Evolutionary conservation across 2,329 filamentous ascomycete species (phyloP), one percentile per base, ranked within the genome.

Genomic region (Aspergillus flavus): DNA sequence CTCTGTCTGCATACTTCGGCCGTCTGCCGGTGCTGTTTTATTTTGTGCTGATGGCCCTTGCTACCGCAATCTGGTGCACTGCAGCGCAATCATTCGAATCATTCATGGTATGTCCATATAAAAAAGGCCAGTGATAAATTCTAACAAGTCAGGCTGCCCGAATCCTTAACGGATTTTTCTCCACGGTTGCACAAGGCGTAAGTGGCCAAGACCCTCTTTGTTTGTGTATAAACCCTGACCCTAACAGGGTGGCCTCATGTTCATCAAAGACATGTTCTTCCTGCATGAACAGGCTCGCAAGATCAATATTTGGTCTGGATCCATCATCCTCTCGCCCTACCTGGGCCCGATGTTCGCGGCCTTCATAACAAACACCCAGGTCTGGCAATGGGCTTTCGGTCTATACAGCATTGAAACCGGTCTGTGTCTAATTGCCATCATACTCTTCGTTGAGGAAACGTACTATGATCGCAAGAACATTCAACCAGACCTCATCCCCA

Each of bases 111-210:
- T 11, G 63, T 41, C 4, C 4, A 14, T 2, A 2, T n/a, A 0
- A 28, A 6, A 28, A 1, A 11, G 2, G 11, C 11, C 32, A 12
- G n/a, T 2, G 12, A 54, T 1, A 7, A 1, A 46, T 7, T 32
- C 48, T 62, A 32, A 58, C 5, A 5, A 34, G 30, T 55, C 52
- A 71, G 72, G 79, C 79, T 12, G 75, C 77, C 0, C 75, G 81
- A 1, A 79, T 81, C 30, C 68, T 83, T 6, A 81, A 82, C 57
- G 81, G 80, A 9, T 79, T 82, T 71, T 81, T 81, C 69, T 77
- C 73, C 10, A 80, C 75, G 5, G 78, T 79, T 3, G 73, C 76
- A 0, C 79, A 82, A 66, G 77, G 73, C 1, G 75, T 75, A 64
- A 61, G 74, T 66, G n/a, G 10, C 6, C 12, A 28, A 12, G 11